phyloP scores from a whole-genome alignment of 805 yeast genomes.

The Ogataea glucozyma region DNA sequence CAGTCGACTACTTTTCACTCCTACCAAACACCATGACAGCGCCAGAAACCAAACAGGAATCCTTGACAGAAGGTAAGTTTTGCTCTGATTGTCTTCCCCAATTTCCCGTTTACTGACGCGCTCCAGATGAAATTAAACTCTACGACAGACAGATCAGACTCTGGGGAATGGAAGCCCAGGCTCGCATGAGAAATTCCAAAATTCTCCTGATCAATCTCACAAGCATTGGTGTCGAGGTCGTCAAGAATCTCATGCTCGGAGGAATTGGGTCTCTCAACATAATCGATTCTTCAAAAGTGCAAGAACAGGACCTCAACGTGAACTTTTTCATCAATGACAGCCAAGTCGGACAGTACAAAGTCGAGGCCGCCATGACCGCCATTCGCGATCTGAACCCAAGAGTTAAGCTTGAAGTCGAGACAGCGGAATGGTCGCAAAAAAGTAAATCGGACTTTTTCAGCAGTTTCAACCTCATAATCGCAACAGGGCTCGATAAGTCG shows the following conservation, averaged over 20 bases:
- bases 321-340: conserved; percentile 69
- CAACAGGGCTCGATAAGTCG: conserved; percentile 56
- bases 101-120: conserved; percentile 2
- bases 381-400: conserved; percentile 79
- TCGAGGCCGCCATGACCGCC: conserved; percentile 53
- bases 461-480: conserved; percentile 69
- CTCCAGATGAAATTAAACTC: conserved; percentile 76
- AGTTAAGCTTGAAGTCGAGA: conserved; percentile 56
- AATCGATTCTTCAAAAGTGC: conserved; percentile 55
- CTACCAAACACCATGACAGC: background rate
- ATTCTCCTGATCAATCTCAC: conserved; percentile 72
- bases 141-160: conserved; percentile 93
- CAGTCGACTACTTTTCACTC: background rate
- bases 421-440: conserved; percentile 30
- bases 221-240: conserved; percentile 77
- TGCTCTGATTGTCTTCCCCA: background rate
- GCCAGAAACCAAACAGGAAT: conserved; percentile 1
- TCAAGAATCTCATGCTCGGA: conserved; percentile 82
- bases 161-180: conserved; percentile 96
- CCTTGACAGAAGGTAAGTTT: conserved; percentile 20
- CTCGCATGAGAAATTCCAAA: conserved; percentile 67
- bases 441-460: conserved; percentile 41
- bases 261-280: conserved; percentile 83
- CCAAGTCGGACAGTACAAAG: conserved; percentile 57
- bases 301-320: conserved; percentile 63